phyloP scores from a whole-genome alignment of 1,139 yeast genomes.

The Scheffersomyces titani region DNA sequence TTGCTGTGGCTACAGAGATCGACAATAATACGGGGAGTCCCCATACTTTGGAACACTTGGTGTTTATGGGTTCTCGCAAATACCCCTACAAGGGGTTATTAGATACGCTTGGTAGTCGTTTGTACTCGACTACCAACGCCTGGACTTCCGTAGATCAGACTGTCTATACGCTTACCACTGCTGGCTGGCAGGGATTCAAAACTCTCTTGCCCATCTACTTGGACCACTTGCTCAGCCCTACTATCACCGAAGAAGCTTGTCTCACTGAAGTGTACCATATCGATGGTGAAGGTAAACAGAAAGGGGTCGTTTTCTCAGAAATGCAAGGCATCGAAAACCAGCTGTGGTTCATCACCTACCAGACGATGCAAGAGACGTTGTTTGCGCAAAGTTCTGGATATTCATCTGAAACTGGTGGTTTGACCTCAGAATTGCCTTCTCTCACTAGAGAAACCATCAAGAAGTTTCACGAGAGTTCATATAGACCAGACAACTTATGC shows the following conservation, averaged over 20 bases:
- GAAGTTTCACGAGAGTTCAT: conserved; percentile 68
- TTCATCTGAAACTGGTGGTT: conserved; percentile 93
- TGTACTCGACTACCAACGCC: conserved; percentile 89
- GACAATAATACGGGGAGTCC: conserved; percentile 88
- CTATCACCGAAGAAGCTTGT: conserved; percentile 87
- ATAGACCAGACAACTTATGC: conserved; percentile 83
- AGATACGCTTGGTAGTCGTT: conserved; percentile 82
- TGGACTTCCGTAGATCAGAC: conserved; percentile 98
- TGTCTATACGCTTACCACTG: conserved; percentile 85
- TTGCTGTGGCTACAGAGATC: conserved; percentile 94
- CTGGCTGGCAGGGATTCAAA: conserved; percentile 96
- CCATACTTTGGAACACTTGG: conserved; percentile 91
- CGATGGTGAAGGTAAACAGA: conserved; percentile 87
- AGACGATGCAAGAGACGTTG: conserved; percentile 62
- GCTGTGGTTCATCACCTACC: conserved; percentile 69
- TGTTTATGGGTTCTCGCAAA: conserved; percentile 90
- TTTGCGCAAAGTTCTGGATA: conserved; percentile 72
- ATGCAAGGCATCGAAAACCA: conserved; percentile 93
- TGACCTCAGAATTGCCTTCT: conserved; percentile 71
- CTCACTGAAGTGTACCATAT: conserved; percentile 93
- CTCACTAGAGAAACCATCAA: conserved; percentile 74
- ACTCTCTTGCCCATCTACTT: conserved; percentile 82
- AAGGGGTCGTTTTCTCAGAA: conserved; percentile 96
- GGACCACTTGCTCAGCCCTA: conserved; percentile 85
- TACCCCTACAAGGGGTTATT: conserved; percentile 91